Evolutionary conservation across 2,329 filamentous ascomycete genomes (phyloP).

Genomic region (Colletotrichum echinochloae): DNA sequence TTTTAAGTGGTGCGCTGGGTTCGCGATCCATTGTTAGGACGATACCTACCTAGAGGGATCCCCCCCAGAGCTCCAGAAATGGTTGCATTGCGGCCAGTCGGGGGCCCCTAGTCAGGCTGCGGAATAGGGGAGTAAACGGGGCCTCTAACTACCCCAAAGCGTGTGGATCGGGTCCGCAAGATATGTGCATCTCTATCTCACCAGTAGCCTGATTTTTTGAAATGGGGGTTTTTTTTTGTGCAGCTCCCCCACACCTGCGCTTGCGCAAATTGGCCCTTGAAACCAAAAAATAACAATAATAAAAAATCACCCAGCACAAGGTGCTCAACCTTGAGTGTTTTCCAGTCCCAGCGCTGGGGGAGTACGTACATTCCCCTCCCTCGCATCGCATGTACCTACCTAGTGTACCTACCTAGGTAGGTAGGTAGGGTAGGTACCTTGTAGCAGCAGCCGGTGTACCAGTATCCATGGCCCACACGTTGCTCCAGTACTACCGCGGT

Average conservation of each 20-base stretch:
- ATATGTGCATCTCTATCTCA: slow-evolving; percentile 31
- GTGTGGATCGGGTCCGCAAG: neutral
- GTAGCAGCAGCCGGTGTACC: neutral
- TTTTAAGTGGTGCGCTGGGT: slow-evolving; percentile 33
- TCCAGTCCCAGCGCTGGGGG: neutral
- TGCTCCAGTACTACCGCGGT: slow-evolving; percentile 34
- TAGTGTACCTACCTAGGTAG: neutral
- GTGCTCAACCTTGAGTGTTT: neutral
- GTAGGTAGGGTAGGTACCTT: neutral
- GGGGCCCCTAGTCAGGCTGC: slow-evolving; percentile 13
- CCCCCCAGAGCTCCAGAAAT: slow-evolving; percentile 20
- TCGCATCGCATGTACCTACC: neutral
- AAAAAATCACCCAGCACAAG: slow-evolving; percentile 6
- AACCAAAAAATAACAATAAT: slow-evolving; percentile 20
- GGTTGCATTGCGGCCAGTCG: slow-evolving; percentile 10
- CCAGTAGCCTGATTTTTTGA: neutral
- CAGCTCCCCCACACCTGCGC: slow-evolving; percentile 1
- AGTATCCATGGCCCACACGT: slow-evolving; percentile 14
- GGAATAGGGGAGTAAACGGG: neutral
- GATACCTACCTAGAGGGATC: slow-evolving; percentile 25
- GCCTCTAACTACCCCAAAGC: neutral
- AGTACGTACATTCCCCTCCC: slow-evolving; percentile 14
- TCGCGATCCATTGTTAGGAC: slow-evolving; percentile 28
- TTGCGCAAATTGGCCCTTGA: slow-evolving; percentile 22
- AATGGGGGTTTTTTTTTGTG: slow-evolving; percentile 2